phyloP scores from a whole-genome alignment of 2,329 filamentous ascomycete species.

The Colletotrichum caudatum region DNA sequence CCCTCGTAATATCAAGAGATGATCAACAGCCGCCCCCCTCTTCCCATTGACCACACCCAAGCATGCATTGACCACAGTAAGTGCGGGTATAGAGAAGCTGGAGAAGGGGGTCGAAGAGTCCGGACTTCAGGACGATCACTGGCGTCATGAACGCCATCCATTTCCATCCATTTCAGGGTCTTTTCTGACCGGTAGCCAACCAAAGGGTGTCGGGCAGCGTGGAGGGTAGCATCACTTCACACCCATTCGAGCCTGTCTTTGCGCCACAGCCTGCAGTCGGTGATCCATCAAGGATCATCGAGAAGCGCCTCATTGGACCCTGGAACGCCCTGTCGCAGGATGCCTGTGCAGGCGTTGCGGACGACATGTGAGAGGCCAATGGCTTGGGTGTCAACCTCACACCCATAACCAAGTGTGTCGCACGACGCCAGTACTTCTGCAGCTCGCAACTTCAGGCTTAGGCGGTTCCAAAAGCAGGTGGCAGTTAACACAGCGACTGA shows the following conservation, averaged over 20 bases:
- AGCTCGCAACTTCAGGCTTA: conserved; percentile 14
- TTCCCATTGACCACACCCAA: not conserved
- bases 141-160: conserved; percentile 26
- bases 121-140: conserved; percentile 34
- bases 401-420: conserved; percentile 9
- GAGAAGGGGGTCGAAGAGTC: not conserved
- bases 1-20: conserved; percentile 6
- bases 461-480: not conserved
- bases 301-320: conserved; percentile 27
- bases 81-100: too few relatives aligned
- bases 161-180: conserved; percentile 29
- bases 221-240: conserved; percentile 11
- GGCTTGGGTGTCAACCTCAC: conserved; percentile 32
- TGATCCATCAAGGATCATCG: conserved; percentile 9
- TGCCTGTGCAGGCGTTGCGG: not conserved
- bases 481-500: not conserved
- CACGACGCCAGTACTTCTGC: conserved; percentile 15
- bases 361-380: conserved; percentile 1
- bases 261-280: not conserved
- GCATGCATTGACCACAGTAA: conserved; percentile 1
- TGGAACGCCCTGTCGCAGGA: conserved; percentile 26
- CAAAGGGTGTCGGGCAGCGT: not conserved
- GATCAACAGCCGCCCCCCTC: conserved; percentile 12
- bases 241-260: conserved; percentile 21
- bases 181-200: not conserved